Conservation (phyloP, 345 rosid genomes). For the Excoecaria cochinchinensis region DNA sequence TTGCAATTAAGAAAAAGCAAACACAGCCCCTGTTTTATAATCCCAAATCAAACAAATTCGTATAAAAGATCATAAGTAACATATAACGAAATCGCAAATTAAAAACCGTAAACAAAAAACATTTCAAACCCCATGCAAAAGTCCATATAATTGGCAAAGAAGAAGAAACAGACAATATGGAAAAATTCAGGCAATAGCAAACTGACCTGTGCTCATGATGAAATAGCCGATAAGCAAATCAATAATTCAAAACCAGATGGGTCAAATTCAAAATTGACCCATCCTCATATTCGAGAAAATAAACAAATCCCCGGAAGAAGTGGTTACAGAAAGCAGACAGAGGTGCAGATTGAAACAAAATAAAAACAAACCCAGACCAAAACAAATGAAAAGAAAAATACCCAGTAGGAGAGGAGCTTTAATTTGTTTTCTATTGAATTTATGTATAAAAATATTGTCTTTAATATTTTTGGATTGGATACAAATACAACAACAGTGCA, state of each 20-base stretch:
- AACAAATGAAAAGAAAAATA: constrained; percentile 6
- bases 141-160: not conserved
- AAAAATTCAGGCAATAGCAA: not conserved
- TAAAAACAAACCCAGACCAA: not conserved
- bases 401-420: not conserved
- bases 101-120: not conserved
- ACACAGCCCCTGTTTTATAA: not conserved
- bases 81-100: not conserved
- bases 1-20: not conserved
- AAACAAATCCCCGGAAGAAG: constrained; percentile 18
- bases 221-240: constrained; percentile 1
- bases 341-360: constrained; percentile 10
- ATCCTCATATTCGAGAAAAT: constrained; percentile 20
- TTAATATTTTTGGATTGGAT: not conserved
- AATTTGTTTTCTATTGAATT: not conserved
- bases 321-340: constrained; percentile 4
- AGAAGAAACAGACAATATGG: not conserved
- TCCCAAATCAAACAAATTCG: not conserved
- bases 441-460: not conserved
- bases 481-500: constrained; percentile 28
- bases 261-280: constrained; percentile 18
- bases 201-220: constrained; percentile 26
- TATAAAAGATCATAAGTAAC: not conserved
- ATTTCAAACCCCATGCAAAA: not conserved
- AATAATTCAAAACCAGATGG: constrained; percentile 23